These are phyloP conservation scores for Phylloporus sp. DNA, from an alignment of 768 basidiomycete species.

Conservation along the genomic window DNA sequence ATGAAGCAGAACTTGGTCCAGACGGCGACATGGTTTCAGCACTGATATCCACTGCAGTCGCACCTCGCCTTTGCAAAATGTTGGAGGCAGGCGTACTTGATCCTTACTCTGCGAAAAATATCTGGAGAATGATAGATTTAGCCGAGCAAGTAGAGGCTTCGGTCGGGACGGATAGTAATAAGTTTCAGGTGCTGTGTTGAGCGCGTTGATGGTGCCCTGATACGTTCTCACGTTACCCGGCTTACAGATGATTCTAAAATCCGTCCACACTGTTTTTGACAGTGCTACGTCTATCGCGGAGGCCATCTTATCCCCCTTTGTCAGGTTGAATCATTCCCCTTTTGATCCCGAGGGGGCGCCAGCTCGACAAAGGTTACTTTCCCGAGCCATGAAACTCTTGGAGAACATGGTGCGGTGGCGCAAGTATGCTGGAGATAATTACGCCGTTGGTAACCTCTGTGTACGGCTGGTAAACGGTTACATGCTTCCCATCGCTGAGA, in stretches of 20 bases:
- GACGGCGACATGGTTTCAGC: slow-evolving; percentile 86
- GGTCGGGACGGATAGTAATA: slow-evolving; percentile 57
- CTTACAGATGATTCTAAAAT: slow-evolving; percentile 53
- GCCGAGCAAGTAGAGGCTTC: slow-evolving; percentile 78
- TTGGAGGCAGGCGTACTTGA: slow-evolving; percentile 81
- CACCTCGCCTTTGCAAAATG: slow-evolving; percentile 69
- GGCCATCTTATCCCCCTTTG: slow-evolving; percentile 46
- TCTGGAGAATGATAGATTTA: slow-evolving; percentile 65
- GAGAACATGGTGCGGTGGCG: slow-evolving; percentile 73
- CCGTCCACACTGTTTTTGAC: slow-evolving; percentile 51
- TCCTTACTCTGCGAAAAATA: slow-evolving; percentile 66
- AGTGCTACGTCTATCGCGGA: slow-evolving; percentile 51
- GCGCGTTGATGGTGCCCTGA: not conserved
- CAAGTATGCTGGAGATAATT: slow-evolving; percentile 61
- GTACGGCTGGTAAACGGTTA: slow-evolving; percentile 53
- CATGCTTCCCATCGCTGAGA: slow-evolving; percentile 63
- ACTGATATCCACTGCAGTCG: slow-evolving; percentile 81
- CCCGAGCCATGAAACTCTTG: slow-evolving; percentile 66
- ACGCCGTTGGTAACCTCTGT: slow-evolving; percentile 52
- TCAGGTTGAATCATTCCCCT: slow-evolving; percentile 37
- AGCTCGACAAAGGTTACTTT: slow-evolving; percentile 67
- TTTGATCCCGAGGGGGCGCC: slow-evolving; percentile 78
- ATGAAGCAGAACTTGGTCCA: slow-evolving; percentile 62
- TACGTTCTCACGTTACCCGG: slow-evolving; percentile 8
- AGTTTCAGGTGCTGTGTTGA: slow-evolving; percentile 51